Conservation (phyloP, 2,329 filamentous ascomycete genomes). For the Aspergillus brasiliensis region DNA sequence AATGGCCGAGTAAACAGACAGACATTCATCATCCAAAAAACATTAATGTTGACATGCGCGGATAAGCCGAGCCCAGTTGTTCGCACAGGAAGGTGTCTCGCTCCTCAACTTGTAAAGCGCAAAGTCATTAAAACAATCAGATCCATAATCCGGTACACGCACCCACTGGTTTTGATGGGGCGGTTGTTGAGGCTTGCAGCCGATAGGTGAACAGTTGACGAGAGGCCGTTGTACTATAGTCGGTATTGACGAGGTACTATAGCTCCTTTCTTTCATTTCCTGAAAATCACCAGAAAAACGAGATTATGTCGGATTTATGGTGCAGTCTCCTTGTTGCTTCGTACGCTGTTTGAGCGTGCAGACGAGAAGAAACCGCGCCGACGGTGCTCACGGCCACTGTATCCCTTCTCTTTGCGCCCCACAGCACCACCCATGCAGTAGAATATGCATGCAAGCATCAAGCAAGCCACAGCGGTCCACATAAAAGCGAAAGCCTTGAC, state of each 20-base stretch:
- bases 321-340: constrained; percentile 33
- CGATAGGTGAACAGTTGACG: background rate
- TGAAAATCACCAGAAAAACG: too few species aligned
- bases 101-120: background rate
- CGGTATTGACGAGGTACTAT: background rate
- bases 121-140: background rate
- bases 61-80: background rate
- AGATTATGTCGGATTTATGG: constrained; percentile 21
- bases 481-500: constrained; percentile 63
- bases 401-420: constrained; percentile 35
- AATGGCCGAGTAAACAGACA: background rate
- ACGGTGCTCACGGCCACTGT: constrained; percentile 39
- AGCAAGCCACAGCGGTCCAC: constrained; percentile 60
- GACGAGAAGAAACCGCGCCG: constrained; percentile 43
- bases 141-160: background rate
- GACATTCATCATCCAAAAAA: background rate
- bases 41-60: background rate
- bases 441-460: constrained; percentile 58
- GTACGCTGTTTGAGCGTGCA: constrained; percentile 30
- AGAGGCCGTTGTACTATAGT: background rate
- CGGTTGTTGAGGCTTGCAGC: background rate
- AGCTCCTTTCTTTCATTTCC: background rate
- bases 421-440: constrained; percentile 55
- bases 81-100: background rate
- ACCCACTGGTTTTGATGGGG: background rate